Evolutionary conservation across 2,329 filamentous ascomycete genomes (phyloP), one percentile per base, ranked within the genome.

Genomic region (Fusarium sp.): DNA sequence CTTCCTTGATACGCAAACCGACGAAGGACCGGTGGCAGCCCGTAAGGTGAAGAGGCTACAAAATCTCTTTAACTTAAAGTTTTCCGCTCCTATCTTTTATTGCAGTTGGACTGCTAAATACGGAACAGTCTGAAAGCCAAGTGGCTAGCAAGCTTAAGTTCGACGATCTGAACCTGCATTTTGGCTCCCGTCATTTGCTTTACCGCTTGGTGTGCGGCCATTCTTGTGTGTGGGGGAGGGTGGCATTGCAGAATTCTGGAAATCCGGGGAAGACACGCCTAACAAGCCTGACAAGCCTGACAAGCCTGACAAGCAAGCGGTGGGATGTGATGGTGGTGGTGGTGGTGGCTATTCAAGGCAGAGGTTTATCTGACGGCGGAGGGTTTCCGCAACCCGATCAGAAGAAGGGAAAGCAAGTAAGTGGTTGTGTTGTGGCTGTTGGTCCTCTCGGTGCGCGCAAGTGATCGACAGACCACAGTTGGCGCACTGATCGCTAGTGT

Each of bases 231-330:
- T 55, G 61, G 45, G 47, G 65, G 65, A 66, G 65, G 65, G 65
- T 68, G 65, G 47, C 65, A 69, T 65, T 69, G 66, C 66, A 68
- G 51, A 45, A 49, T 68, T 68, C 65, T 69, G 65, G 66, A 68
- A 68, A 69, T 66, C 66, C 41, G 66, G 66, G 66, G 65, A 69
- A 66, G 17, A n/a, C 49, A 33, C 9, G 35, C 35, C 33, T 37
- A 17, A 37, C 33, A n/a, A 37, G 22, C 39, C 60, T 26, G 26
- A 26, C 26, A 39, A 37, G 22, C 39, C 60, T 26, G 26, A 26
- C 26, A 39, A n/a, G 35, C 33, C 33, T 37, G 33, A 19, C 35
- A n/a, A 37, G 22, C 39, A 61, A 15, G 52, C 45, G 40, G 40
- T 33, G 19, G 28, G 19, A 52, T 37, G 49, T 33, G n/a, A 13